Evolutionary conservation across 2,329 filamentous ascomycete genomes (phyloP).

Genomic region (Nigrospora osmanthi): DNA sequence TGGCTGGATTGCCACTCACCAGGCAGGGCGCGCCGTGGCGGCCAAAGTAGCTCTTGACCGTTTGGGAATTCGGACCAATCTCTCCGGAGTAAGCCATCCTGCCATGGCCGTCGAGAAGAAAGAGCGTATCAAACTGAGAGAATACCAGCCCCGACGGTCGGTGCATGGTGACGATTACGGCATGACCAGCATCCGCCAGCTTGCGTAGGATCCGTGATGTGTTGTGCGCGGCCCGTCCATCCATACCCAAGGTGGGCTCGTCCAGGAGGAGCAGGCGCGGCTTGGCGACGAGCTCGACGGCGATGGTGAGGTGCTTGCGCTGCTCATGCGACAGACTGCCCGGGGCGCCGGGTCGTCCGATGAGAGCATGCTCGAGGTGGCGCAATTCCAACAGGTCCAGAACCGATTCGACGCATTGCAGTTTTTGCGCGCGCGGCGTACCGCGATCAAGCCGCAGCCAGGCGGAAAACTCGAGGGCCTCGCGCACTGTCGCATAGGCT

Average conservation of each 20-base stretch:
- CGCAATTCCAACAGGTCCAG: constrained; percentile 61
- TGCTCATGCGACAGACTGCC: constrained; percentile 40
- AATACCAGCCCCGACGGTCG: constrained; percentile 63
- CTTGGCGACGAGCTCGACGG: constrained; percentile 76
- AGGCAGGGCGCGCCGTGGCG: constrained; percentile 52
- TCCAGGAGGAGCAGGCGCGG: constrained; percentile 67
- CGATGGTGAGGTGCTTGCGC: constrained; percentile 74
- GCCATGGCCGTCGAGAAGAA: background rate
- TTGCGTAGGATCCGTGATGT: constrained; percentile 66
- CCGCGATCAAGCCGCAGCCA: constrained; percentile 53
- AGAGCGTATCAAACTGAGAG: constrained; percentile 58
- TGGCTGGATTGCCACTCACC: constrained; percentile 39
- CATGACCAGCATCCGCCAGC: constrained; percentile 54
- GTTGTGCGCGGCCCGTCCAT: constrained; percentile 61
- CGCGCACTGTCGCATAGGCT: constrained; percentile 56
- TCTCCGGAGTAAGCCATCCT: background rate
- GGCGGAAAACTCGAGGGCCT: constrained; percentile 59
- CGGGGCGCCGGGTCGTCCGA: constrained; percentile 56
- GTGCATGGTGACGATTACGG: constrained; percentile 68
- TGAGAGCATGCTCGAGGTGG: constrained; percentile 56
- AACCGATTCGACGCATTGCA: constrained; percentile 60
- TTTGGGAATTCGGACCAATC: background rate
- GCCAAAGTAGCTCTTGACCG: constrained; percentile 45
- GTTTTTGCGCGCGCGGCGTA: constrained; percentile 51
- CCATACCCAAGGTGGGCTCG: constrained; percentile 65